Base-by-base conservation (phyloP, 805 yeast species). In the Lachancea kluyveri region DNA sequence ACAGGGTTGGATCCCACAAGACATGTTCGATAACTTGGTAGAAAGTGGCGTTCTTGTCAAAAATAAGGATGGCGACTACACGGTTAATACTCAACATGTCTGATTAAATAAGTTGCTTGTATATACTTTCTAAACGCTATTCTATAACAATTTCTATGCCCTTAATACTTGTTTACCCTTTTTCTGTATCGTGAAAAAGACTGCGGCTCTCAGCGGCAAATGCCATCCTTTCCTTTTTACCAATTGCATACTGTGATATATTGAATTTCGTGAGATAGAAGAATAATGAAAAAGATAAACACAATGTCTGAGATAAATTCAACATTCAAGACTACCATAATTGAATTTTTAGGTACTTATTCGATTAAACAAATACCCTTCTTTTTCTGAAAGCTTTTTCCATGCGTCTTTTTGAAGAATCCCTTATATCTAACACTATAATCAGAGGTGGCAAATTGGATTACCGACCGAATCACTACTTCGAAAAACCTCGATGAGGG, bases 1-100 rank as follows among this genome's bases (percentile, higher is more conserved):
- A 15, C 81, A 83, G 33, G 96, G 96, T 4, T 90, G 96, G 95
- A 72, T 92, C 36, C 96, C 97, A 11, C 95, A 86, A 53, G 95
- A 86, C 52, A 76, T 86, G 81, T 88, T 90, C 51, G 79, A 75
- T 20, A 72, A 72, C 29, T 66, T 85, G 47, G 58, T 76, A 24
- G 73, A 75, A 13, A 77, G 77, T 39, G 92, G 90, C 1, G 66
- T 79, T 35, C 65, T 90, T 35, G 75, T 72, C 33, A 70, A 76
- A 40, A 69, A 68, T 12, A 74, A 70, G 13, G 73, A 74, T 18
- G 82, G 80, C 19, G 69, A 75, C 43, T 77, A 72, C 52, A 21
- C 42, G 5, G 34, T 52, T 30, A 37, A 45, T 13, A 24, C 18
- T n/a, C 17, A 10, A 24, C 11, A 24, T 8, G 18, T 7, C 8